phyloP scores from a whole-genome alignment of 148 eudicot species.

The Rhododendron molle region DNA sequence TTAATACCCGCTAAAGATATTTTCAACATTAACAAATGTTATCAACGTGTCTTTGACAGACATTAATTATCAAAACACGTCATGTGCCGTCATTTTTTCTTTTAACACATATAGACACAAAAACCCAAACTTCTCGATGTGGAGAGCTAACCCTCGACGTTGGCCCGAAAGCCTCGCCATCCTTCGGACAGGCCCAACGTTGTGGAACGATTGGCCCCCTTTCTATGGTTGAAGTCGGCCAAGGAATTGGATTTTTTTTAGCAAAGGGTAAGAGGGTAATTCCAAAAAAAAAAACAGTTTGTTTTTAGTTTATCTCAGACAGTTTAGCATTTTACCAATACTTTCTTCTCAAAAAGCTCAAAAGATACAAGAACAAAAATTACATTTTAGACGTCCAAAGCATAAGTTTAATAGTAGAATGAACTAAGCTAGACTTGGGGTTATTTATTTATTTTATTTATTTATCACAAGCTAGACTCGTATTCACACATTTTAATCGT shows the following conservation, averaged over 20 bases:
- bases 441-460: too few relatives aligned
- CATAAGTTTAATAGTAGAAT: not conserved
- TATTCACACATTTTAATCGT: not conserved
- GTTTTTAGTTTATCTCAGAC: too few relatives aligned
- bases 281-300: too few relatives aligned
- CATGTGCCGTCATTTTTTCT: too few relatives aligned
- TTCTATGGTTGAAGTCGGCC: too few relatives aligned
- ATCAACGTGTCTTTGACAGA: rapidly evolving
- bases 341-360: not conserved
- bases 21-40: too few relatives aligned
- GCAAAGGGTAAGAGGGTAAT: too few relatives aligned
- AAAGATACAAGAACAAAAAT: not conserved
- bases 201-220: too few relatives aligned
- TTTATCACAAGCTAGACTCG: not conserved
- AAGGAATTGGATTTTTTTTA: too few relatives aligned
- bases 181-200: not conserved
- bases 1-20: too few relatives aligned
- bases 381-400: not conserved
- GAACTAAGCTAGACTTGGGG: not conserved
- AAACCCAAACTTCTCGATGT: not conserved
- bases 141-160: not conserved
- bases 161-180: not conserved
- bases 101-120: too few relatives aligned
- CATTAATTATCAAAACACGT: too few relatives aligned
- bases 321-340: not conserved